Conservation (phyloP, 176 grass and related monocot species). For the Eragrostis curvula region DNA sequence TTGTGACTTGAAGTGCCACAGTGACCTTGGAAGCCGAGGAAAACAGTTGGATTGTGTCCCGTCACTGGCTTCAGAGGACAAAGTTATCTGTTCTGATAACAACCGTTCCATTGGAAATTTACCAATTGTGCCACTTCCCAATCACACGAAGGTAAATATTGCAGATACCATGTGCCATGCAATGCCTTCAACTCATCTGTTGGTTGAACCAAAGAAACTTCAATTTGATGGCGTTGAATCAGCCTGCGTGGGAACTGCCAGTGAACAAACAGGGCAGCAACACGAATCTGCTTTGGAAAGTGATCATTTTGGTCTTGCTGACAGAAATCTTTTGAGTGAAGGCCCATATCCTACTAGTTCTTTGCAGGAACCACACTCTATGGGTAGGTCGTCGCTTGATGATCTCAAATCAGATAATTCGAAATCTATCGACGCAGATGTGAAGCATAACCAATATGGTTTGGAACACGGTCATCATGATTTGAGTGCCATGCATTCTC, state of each 20-base stretch:
- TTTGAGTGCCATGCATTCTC: conserved; percentile 15
- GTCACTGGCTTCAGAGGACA: conserved; percentile 9
- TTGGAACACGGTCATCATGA: conserved; percentile 26
- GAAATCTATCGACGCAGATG: conserved; percentile 27
- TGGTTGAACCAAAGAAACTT: conserved; percentile 55
- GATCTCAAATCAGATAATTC: conserved; percentile 17
- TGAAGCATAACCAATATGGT: conserved; percentile 22
- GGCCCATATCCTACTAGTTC: conserved; percentile 32
- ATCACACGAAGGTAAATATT: conserved; percentile 17
- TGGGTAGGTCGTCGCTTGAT: conserved; percentile 30
- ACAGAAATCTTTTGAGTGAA: conserved; percentile 33
- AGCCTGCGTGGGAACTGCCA: conserved; percentile 19
- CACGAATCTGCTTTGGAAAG: conserved; percentile 25
- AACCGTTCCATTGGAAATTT: conserved; percentile 37
- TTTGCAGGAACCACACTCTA: conserved; percentile 27
- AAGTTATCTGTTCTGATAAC: conserved; percentile 27
- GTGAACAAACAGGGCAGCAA: conserved; percentile 33
- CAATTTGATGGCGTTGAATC: conserved; percentile 53
- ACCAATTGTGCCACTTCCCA: background rate
- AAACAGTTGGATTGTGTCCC: conserved; percentile 29
- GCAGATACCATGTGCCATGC: conserved; percentile 15
- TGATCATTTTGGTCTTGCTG: conserved; percentile 29
- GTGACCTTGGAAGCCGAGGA: conserved; percentile 36
- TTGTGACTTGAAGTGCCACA: conserved; percentile 32
- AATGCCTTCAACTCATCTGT: conserved; percentile 41